Percentiles rank a stretch among this genome's conserved stretches.
Conservation (phyloP, 2,329 filamentous ascomycete species). For the Neocucurbitaria cava region DNA sequence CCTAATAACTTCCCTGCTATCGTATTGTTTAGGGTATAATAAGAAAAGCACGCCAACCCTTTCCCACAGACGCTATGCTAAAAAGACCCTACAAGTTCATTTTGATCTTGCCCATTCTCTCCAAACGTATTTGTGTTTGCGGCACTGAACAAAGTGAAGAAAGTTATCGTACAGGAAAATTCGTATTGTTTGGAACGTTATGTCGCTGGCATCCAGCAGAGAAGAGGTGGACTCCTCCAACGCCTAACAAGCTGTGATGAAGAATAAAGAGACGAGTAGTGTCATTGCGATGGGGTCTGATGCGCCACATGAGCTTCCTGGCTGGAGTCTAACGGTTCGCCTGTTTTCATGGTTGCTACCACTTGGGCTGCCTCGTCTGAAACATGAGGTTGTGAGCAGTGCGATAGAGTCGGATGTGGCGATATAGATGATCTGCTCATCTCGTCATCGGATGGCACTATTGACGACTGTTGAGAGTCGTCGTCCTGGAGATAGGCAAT, state of each 20-base stretch:
- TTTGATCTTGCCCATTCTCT: neutral
- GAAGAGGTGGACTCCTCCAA: neutral
- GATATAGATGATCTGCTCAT: neutral
- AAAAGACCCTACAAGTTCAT: neutral
- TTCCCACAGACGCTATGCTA: neutral
- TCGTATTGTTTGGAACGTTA: neutral
- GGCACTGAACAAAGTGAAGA: neutral
- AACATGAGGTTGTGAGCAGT: neutral
- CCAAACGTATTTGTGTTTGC: neutral
- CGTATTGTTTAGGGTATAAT: neutral
- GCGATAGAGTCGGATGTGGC: neutral
- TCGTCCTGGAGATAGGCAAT: conserved; percentile 67
- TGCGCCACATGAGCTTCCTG: conserved; percentile 8
- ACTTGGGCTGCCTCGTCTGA: neutral
- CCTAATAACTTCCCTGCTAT: neutral
- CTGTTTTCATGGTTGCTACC: conserved; percentile 7
- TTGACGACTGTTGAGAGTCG: conserved; percentile 1
- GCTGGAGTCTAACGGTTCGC: conserved; percentile 7
- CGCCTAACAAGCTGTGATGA: neutral
- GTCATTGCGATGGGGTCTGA: conserved; percentile 7
- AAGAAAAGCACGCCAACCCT: neutral
- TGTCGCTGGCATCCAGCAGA: neutral
- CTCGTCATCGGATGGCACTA: neutral
- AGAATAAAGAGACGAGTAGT: neutral
- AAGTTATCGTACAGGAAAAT: neutral